phyloP scores from a whole-genome alignment of 352 stramenopile genomes.

The Phytophthora pini region DNA sequence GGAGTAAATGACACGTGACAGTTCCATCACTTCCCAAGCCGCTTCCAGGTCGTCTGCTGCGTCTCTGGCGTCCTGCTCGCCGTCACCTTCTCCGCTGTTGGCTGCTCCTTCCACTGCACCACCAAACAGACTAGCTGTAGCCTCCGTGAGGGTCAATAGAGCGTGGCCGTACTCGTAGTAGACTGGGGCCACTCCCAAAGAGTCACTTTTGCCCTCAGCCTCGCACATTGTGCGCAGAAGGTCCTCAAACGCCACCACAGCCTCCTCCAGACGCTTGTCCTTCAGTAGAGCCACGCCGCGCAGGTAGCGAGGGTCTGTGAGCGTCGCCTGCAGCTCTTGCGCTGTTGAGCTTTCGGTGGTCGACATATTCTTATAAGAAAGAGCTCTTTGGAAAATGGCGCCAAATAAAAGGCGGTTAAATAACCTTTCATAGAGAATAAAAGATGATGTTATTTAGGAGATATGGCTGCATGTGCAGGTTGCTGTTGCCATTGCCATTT shows the following conservation, averaged over 20 bases:
- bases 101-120: constrained; percentile 35
- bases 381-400: constrained; percentile 4
- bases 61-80: constrained; percentile 63
- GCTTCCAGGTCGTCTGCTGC: constrained; percentile 79
- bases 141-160: constrained; percentile 75
- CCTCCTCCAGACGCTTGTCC: constrained; percentile 84
- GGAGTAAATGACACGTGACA: constrained; percentile 84
- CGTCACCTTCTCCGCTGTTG: constrained; percentile 36
- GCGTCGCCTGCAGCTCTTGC: constrained; percentile 59
- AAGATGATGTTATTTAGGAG: constrained; percentile 11
- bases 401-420: background rate
- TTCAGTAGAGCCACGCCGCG: constrained; percentile 75
- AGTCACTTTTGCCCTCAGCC: constrained; percentile 71
- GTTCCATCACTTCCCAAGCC: constrained; percentile 88
- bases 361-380: constrained; percentile 2
- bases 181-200: constrained; percentile 65
- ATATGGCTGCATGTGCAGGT: constrained; percentile 27
- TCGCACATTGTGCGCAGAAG: constrained; percentile 86
- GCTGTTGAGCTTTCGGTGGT: constrained; percentile 15
- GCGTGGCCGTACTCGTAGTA: constrained; percentile 90
- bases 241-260: constrained; percentile 78
- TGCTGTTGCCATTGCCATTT: constrained; percentile 3
- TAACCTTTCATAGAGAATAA: constrained; percentile 5
- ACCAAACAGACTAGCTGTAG: constrained; percentile 66
- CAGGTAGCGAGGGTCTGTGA: constrained; percentile 75